These are phyloP conservation scores for Polytrichum commune DNA, from an alignment of 225 moss, liverwort and hornwort genomes.

Conservation along the genomic window DNA sequence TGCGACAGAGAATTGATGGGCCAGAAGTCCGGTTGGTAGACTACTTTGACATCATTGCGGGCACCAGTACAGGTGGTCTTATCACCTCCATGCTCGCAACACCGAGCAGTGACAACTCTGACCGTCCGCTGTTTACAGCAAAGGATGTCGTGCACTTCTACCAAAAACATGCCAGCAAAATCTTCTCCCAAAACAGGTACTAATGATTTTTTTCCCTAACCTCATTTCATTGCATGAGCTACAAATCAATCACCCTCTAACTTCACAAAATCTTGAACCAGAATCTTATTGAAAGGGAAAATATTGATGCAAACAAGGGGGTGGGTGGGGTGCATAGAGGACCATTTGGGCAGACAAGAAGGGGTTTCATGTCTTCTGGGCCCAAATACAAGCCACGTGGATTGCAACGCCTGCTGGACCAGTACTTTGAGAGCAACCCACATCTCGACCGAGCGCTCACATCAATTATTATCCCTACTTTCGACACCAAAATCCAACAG, in stretches of 20 bases:
- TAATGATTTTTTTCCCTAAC: no score
- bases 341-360: neutral
- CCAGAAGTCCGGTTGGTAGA: neutral
- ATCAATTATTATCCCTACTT: slow-evolving; percentile 4
- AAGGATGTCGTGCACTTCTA: slow-evolving; percentile 1
- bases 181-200: slow-evolving; percentile 8
- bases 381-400: slow-evolving; percentile 5
- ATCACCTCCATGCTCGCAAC: slow-evolving; percentile 4
- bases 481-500: slow-evolving; percentile 9
- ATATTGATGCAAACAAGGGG: neutral
- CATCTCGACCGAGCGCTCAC: slow-evolving; percentile 3
- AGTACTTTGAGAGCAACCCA: slow-evolving; percentile 10
- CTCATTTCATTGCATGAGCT: no score
- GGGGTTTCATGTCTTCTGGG: neutral
- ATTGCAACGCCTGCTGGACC: neutral
- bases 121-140: slow-evolving; percentile 7
- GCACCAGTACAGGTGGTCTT: slow-evolving; percentile 8
- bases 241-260: no score
- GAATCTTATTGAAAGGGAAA: no score
- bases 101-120: slow-evolving; percentile 3
- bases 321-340: neutral
- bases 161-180: neutral
- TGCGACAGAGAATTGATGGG: slow-evolving; percentile 3
- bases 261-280: no score
- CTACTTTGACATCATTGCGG: slow-evolving; percentile 7